Evolutionary conservation across 2,329 filamentous ascomycete genomes (phyloP).

Genomic region (Sphaerostilbella broomeana): DNA sequence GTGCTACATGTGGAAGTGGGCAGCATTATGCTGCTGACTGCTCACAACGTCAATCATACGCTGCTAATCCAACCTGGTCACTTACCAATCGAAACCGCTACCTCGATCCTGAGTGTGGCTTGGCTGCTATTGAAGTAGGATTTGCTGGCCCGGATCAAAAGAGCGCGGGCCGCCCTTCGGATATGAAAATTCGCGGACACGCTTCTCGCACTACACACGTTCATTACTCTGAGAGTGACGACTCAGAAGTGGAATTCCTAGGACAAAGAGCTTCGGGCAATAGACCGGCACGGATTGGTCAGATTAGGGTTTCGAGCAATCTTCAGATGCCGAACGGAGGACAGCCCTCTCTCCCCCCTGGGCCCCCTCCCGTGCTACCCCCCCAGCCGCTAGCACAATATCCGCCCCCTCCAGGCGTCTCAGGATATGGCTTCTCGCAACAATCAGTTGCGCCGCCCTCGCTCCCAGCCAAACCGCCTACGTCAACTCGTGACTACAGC

Average conservation of each 20-base stretch:
- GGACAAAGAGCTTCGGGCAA: constrained; percentile 26
- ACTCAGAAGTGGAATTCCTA: constrained; percentile 40
- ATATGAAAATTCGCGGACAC: constrained; percentile 29
- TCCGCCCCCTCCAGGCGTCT: constrained; percentile 20
- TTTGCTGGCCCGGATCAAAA: constrained; percentile 19
- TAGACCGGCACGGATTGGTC: constrained; percentile 25
- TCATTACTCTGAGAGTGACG: constrained; percentile 41
- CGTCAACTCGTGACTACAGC: constrained; percentile 20
- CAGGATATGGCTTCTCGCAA: constrained; percentile 16
- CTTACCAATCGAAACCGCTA: constrained; percentile 42
- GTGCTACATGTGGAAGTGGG: constrained; percentile 48
- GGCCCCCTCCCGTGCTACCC: constrained; percentile 28
- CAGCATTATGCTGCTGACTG: constrained; percentile 56
- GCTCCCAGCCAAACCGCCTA: constrained; percentile 26
- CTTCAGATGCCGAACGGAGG: constrained; percentile 30
- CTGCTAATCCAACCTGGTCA: constrained; percentile 45
- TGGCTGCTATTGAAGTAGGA: constrained; percentile 34
- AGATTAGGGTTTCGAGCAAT: constrained; percentile 35
- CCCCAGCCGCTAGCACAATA: constrained; percentile 18
- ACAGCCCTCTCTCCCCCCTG: constrained; percentile 34
- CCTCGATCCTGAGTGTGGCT: constrained; percentile 38
- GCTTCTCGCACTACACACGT: constrained; percentile 32
- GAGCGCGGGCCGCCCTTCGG: constrained; percentile 19
- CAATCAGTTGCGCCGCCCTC: constrained; percentile 18
- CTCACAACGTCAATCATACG: constrained; percentile 17